phyloP scores from a whole-genome alignment of 2,329 filamentous ascomycete species.

The Penicillium concentricum region DNA sequence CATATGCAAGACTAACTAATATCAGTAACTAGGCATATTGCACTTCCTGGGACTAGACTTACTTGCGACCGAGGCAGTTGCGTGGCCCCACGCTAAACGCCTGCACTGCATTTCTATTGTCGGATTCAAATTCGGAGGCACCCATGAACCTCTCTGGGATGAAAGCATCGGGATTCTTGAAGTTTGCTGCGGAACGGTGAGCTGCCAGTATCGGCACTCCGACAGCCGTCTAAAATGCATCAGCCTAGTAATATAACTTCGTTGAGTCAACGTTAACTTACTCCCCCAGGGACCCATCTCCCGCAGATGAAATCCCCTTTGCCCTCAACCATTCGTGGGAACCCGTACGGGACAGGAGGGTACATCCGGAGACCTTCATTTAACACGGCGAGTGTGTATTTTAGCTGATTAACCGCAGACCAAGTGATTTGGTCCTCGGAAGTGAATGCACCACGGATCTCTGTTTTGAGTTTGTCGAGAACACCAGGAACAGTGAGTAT shows the following conservation, averaged over 20 bases:
- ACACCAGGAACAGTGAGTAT: constrained; percentile 37
- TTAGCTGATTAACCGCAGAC: constrained; percentile 24
- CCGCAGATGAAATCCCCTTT: neutral
- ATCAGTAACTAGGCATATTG: neutral
- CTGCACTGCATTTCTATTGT: neutral
- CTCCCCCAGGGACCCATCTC: neutral
- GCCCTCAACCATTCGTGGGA: constrained; percentile 11
- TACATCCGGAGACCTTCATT: constrained; percentile 45
- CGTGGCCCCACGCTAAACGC: neutral
- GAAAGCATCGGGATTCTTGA: neutral
- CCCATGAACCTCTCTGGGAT: neutral
- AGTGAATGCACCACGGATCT: constrained; percentile 37
- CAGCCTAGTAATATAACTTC: neutral
- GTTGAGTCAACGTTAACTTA: neutral
- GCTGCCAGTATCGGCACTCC: neutral
- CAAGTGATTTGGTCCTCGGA: constrained; percentile 32
- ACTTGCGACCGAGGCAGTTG: neutral
- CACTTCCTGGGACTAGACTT: neutral
- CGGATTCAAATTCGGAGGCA: neutral
- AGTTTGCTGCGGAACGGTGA: neutral
- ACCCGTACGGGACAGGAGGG: constrained; percentile 27
- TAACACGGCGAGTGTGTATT: constrained; percentile 43
- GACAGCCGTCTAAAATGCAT: neutral
- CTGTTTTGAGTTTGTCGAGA: constrained; percentile 33
- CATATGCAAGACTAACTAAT: neutral